phyloP scores from a whole-genome alignment of 768 basidiomycete genomes.

The Kwoniella sp. region DNA sequence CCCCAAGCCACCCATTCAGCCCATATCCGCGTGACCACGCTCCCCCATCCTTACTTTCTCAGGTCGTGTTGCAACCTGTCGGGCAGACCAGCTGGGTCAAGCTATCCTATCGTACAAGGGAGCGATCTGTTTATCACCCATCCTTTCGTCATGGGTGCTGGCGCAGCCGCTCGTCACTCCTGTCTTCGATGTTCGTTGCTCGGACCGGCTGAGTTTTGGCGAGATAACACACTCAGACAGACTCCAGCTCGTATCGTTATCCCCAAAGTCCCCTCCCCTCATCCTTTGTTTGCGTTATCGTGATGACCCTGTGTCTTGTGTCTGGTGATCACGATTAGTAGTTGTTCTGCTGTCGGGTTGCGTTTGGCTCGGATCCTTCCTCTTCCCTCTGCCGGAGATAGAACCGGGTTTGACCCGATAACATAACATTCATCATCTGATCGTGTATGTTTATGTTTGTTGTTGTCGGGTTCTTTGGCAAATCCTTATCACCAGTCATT shows the following conservation, averaged over 20 bases:
- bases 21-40: background rate
- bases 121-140: background rate
- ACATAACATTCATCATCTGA: no score
- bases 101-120: background rate
- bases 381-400: background rate
- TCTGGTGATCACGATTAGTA: no score
- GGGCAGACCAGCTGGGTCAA: background rate
- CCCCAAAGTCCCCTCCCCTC: background rate
- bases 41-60: background rate
- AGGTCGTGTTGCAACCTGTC: background rate
- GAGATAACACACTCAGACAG: background rate
- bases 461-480: background rate
- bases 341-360: no score
- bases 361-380: background rate
- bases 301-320: background rate
- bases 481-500: background rate
- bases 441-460: background rate
- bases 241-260: no score
- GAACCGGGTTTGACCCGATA: no score
- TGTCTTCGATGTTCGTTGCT: no score
- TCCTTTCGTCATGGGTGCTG: background rate
- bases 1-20: background rate
- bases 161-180: background rate
- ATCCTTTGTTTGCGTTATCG: background rate
- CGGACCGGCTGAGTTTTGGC: background rate